These are phyloP conservation scores for Jaltomata sinuosa DNA, from an alignment of 257 asterid species.

Conservation along the genomic window DNA sequence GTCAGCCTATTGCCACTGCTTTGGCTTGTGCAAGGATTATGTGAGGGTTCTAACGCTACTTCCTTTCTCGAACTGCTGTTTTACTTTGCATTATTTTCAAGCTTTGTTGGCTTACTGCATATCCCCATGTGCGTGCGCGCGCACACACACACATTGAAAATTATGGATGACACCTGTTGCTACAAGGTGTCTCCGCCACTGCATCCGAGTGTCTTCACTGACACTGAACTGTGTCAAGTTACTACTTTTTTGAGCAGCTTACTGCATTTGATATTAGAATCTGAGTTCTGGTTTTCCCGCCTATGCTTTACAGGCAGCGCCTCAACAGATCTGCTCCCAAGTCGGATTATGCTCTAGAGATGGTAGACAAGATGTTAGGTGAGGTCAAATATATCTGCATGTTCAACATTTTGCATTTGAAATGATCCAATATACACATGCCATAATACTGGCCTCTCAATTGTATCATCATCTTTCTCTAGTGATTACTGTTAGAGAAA, in stretches of 20 bases:
- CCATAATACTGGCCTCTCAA: background rate
- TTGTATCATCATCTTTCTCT: background rate
- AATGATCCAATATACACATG: background rate
- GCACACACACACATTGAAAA: background rate
- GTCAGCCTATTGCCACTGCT: background rate
- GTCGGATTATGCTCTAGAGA: constrained; percentile 54
- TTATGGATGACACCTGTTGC: background rate
- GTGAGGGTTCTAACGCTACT: background rate
- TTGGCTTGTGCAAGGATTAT: background rate
- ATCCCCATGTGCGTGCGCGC: no score
- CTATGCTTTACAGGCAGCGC: constrained; percentile 34
- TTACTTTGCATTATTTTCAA: background rate
- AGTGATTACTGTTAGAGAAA: background rate
- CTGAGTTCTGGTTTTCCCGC: background rate
- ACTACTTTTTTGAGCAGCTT: constrained; percentile 1
- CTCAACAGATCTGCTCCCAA: constrained; percentile 51
- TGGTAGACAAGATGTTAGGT: constrained; percentile 57
- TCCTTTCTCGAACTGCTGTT: background rate
- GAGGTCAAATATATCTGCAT: constrained; percentile 10
- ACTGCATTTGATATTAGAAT: background rate
- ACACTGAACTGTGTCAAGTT: background rate
- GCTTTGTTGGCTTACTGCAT: background rate
- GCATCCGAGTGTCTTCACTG: background rate
- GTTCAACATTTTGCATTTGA: background rate
- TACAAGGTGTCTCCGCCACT: background rate